A percentile compares a stretch with the other conserved stretches of the same genome.
Evolutionary conservation across 306 rosid species (phyloP).

Genomic region (Aeschynomene evenia): DNA sequence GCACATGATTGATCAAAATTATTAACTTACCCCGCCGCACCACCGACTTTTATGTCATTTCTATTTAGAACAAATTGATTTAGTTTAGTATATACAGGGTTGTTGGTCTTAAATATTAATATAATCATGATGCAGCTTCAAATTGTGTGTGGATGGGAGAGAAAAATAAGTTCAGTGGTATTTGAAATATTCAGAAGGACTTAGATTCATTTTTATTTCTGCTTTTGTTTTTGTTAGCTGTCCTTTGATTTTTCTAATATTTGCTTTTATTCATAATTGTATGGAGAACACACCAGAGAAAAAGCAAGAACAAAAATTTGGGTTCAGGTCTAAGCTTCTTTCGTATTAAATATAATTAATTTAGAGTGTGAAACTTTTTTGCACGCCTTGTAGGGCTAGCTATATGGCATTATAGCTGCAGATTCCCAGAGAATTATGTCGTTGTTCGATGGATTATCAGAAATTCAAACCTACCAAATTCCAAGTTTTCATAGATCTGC

Average conservation of each 20-base stretch:
- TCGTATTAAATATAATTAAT: neutral
- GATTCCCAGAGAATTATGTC: neutral
- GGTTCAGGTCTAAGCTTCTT: neutral
- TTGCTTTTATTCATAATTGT: neutral
- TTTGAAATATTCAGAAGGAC: neutral
- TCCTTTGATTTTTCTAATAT: neutral
- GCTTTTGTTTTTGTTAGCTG: conserved; percentile 10
- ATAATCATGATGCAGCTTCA: neutral
- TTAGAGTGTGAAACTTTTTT: neutral
- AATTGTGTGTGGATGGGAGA: conserved; percentile 5
- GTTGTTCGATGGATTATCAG: neutral
- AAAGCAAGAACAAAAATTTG: neutral
- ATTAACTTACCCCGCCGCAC: neutral
- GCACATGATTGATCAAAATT: conserved; percentile 31
- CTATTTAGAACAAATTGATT: conserved; percentile 11
- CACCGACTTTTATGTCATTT: neutral
- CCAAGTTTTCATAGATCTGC: neutral
- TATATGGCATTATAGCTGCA: neutral
- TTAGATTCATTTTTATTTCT: conserved; percentile 7
- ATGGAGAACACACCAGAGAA: neutral
- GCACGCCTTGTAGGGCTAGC: neutral
- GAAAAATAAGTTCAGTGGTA: neutral
- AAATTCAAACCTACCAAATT: neutral
- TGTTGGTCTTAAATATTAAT: neutral
- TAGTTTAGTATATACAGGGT: neutral